phyloP scores from a whole-genome alignment of 2,329 filamentous ascomycete species.

The Fusarium xyrophilum region DNA sequence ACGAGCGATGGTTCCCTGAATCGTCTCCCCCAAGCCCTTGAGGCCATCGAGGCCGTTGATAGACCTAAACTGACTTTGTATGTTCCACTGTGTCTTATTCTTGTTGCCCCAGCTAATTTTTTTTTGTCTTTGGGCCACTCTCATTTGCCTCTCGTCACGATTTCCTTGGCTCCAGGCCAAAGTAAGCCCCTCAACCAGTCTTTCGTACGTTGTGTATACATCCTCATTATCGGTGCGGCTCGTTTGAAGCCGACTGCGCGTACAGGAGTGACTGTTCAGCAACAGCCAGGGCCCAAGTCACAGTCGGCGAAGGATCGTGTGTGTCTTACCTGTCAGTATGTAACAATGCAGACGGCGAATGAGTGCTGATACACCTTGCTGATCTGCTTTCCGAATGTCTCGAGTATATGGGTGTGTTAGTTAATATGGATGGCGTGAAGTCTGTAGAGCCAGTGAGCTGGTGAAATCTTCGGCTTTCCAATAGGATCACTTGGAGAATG shows the following conservation, averaged over 20 bases:
- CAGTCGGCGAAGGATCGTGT: fast-evolving
- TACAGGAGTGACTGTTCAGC: no score
- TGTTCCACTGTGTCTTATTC: background rate
- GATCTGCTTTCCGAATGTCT: background rate
- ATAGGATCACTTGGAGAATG: background rate
- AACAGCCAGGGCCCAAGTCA: no score
- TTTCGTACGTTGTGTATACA: background rate
- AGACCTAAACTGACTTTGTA: fast-evolving
- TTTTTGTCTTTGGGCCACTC: background rate
- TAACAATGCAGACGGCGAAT: background rate
- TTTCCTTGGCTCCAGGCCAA: background rate
- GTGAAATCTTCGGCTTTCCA: background rate
- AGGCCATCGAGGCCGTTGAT: fast-evolving
- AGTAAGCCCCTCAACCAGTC: background rate
- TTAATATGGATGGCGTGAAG: no score
- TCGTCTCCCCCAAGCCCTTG: background rate
- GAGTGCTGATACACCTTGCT: background rate
- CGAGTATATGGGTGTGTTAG: background rate
- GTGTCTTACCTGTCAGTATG: no score
- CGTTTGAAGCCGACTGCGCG: background rate
- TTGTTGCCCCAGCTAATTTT: fast-evolving
- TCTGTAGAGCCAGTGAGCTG: background rate
- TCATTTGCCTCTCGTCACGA: background rate
- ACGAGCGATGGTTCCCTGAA: fast-evolving
- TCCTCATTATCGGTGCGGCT: background rate